Evolutionary conservation across 129 eudicot species (phyloP), one percentile per base, ranked within the genome.

Genomic region (Arctium minus): DNA sequence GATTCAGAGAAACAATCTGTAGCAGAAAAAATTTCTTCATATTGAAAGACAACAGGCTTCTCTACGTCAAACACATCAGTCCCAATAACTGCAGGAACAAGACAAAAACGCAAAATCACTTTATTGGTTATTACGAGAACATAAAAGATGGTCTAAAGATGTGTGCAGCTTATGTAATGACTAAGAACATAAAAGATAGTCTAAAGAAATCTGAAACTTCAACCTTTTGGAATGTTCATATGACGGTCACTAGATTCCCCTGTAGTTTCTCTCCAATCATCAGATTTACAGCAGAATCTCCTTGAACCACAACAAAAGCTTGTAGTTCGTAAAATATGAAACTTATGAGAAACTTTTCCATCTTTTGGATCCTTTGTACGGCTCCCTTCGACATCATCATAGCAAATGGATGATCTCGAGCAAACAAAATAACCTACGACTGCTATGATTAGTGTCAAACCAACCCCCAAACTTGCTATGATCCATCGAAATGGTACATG

Each of bases 301-400:
- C 89, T 90, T 65, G 98, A 95, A 87, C 93, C 92, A 84, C 97
- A 95, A 83, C 97, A 95, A 81, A 86, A 91, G 79, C 97, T 91
- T 67, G 88, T 88, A 42, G 81, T 91, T 15, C 91, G 89, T 12
- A 95, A 93, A 82, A 95, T 80, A 31, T 83, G 93, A 71, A 94
- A 94, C 83, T 91, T 92, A 72, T 87, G 97, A 69, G 89, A 73
- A 80, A 44, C 56, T 42, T 89, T 92, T 72, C 79, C 82, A 37
- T 8, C 91, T 78, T 87, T 87, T 64, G 90, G 88, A 84, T 88
- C 92, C 80, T 88, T 91, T 36, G 67, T 75, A 62, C 77, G 87
- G 77, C 85, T 86, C 84, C 84, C 84, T 77, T n/a, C 85, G 48
- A 80, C 46, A 37, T 88, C 86, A 46, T 67, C 17, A 56, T 68